Evolutionary conservation across 2,329 filamentous ascomycete genomes (phyloP).

Genomic region (Fusarium poae): DNA sequence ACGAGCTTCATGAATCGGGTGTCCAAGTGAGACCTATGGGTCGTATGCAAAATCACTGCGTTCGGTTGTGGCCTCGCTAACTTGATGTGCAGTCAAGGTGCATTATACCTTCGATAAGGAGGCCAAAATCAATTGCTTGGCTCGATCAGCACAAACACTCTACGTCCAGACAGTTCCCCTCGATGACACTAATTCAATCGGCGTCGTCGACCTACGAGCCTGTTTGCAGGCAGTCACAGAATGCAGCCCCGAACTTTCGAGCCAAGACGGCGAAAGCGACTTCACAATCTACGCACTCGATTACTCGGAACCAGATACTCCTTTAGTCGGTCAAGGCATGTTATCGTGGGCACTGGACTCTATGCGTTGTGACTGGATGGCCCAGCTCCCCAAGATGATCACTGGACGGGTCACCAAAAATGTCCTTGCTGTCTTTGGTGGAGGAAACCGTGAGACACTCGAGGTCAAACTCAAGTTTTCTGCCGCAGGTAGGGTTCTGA

Average conservation of each 20-base stretch:
- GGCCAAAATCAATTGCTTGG: slow-evolving; percentile 88
- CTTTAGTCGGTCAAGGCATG: slow-evolving; percentile 95
- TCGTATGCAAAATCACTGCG: slow-evolving; percentile 62
- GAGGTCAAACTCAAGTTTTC: slow-evolving; percentile 93
- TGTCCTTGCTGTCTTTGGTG: slow-evolving; percentile 83
- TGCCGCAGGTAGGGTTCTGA: slow-evolving; percentile 73
- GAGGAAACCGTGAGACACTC: slow-evolving; percentile 85
- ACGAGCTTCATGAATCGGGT: slow-evolving; percentile 60
- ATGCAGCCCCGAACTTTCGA: slow-evolving; percentile 84
- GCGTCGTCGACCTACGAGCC: slow-evolving; percentile 86
- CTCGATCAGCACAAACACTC: slow-evolving; percentile 83
- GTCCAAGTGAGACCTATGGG: slow-evolving; percentile 74
- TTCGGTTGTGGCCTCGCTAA: slow-evolving; percentile 35
- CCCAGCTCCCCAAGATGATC: slow-evolving; percentile 77
- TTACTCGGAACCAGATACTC: slow-evolving; percentile 93
- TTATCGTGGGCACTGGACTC: slow-evolving; percentile 81
- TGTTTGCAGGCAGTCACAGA: slow-evolving; percentile 85
- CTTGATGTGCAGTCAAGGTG: slow-evolving; percentile 80
- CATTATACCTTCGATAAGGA: slow-evolving; percentile 96
- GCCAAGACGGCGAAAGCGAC: slow-evolving; percentile 80
- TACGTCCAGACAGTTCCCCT: slow-evolving; percentile 84
- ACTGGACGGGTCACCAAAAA: slow-evolving; percentile 93
- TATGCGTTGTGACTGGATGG: slow-evolving; percentile 55
- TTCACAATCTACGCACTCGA: slow-evolving; percentile 98
- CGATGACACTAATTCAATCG: slow-evolving; percentile 84